Conservation (phyloP, 2,329 filamentous ascomycete species). For the Beauveria sp. region DNA sequence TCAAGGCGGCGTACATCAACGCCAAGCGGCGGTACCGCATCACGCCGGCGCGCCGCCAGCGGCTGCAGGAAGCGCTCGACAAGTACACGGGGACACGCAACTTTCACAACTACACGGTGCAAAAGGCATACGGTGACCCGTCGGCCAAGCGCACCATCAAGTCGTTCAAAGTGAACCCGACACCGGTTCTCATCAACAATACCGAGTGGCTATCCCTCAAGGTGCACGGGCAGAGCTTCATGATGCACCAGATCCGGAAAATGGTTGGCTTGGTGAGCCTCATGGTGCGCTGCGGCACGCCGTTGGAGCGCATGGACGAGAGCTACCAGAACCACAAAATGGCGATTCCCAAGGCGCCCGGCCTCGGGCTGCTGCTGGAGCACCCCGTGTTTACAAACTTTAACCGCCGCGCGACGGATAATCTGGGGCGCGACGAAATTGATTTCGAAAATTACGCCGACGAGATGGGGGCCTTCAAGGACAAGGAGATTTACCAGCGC, state of each 20-base stretch:
- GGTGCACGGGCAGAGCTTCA: conserved; percentile 96
- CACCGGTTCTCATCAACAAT: conserved; percentile 76
- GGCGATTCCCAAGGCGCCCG: conserved; percentile 88
- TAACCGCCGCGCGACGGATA: conserved; percentile 62
- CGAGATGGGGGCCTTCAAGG: conserved; percentile 82
- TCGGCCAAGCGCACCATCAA: conserved; percentile 88
- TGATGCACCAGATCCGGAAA: conserved; percentile 99
- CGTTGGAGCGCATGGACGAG: conserved; percentile 61
- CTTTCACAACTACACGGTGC: conserved; percentile 96
- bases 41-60: conserved; percentile 58
- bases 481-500: conserved; percentile 80
- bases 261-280: conserved; percentile 94
- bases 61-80: conserved; percentile 67
- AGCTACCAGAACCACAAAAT: conserved; percentile 67
- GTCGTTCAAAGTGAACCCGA: conserved; percentile 71
- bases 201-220: conserved; percentile 95
- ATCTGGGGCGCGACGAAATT: conserved; percentile 59
- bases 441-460: conserved; percentile 72
- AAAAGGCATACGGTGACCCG: conserved; percentile 72
- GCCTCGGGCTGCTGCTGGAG: conserved; percentile 80
- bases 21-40: conserved; percentile 85
- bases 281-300: conserved; percentile 75
- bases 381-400: conserved; percentile 86
- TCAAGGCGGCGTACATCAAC: conserved; percentile 73
- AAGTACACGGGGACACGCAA: conserved; percentile 79